Conservation (phyloP, 2,329 filamentous ascomycete species). For the Dichotomopilus funicola region DNA sequence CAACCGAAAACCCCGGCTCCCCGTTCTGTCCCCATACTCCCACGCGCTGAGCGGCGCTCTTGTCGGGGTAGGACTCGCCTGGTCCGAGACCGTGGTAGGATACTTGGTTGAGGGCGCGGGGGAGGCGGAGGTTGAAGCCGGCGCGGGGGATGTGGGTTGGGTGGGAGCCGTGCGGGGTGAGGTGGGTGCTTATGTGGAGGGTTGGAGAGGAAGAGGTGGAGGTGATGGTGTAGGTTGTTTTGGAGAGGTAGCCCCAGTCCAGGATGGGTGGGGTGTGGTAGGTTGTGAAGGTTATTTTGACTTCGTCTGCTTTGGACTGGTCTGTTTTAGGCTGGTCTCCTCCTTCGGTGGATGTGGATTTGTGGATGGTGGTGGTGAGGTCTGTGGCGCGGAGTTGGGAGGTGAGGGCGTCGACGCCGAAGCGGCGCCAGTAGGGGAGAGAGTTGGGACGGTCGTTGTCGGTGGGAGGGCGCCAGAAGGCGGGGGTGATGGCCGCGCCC, state of each 20-base stretch:
- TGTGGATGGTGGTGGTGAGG: constrained; percentile 16
- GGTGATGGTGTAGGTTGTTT: constrained; percentile 46
- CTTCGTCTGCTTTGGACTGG: constrained; percentile 13
- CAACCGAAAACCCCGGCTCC: constrained; percentile 28
- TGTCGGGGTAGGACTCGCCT: constrained; percentile 59
- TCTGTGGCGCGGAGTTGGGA: constrained; percentile 40
- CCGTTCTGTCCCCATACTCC: constrained; percentile 37
- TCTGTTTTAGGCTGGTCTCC: too few relatives aligned
- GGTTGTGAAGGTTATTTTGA: constrained; percentile 38
- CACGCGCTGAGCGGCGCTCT: constrained; percentile 46
- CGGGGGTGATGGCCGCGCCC: constrained; percentile 35
- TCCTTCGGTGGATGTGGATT: background rate
- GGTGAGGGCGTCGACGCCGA: constrained; percentile 41
- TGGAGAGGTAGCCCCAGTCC: constrained; percentile 49
- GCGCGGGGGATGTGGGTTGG: constrained; percentile 55
- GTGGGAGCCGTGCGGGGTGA: constrained; percentile 39
- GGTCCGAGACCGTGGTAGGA: constrained; percentile 58
- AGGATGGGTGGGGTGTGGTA: constrained; percentile 54
- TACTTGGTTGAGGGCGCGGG: constrained; percentile 39
- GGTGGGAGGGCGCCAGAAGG: constrained; percentile 58
- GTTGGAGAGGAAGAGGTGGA: constrained; percentile 33
- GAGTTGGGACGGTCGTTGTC: constrained; percentile 56
- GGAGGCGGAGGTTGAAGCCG: constrained; percentile 51
- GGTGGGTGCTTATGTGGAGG: constrained; percentile 39
- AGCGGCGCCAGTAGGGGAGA: constrained; percentile 51